Base-by-base conservation (phyloP, 306 rosid species). In the Acacia melanoxylon region DNA sequence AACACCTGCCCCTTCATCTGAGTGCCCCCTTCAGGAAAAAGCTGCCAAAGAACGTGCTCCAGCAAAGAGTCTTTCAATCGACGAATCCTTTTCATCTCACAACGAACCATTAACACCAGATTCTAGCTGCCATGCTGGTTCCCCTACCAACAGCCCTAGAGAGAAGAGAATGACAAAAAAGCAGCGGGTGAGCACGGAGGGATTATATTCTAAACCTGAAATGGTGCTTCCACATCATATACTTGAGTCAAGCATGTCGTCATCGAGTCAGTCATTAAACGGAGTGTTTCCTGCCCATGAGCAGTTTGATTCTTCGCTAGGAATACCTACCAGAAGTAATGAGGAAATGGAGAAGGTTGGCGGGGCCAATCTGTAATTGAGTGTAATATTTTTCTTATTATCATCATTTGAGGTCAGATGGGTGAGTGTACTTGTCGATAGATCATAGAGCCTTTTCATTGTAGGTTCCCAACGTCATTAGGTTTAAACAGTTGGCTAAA, bases 51-150 rank as follows among this genome's bases (percentile, higher is more conserved):
- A 95, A 69, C 85, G 82, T 2, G 86, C 86, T 48, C 89, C 90
- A 13, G 93, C 87, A 9, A 94, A 91, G 87, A 95, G 98, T 82
- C 87, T 89, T 59, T 95, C 99, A 8, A 46, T 86, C 0, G 74
- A 69, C 3, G 99, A 91, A 81, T 95, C 99, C 22, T 90, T 89
- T 73, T 93, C 97, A 33, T 92, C 99, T 67, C 93, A 66, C 80
- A 92, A 87, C 13, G 99, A 93, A 74, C 99, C 99, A 4, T 59
- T 75, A 80, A 93, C 97, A 10, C 99, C 99, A 10, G 99, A 95
- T 92, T 95, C 99, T 4, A 86, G 89, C 33, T 94, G 95, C 86
- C 94, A 83, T 73, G 84, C 62, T 70, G 85, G 87, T 74, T 91
- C 91, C 75, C 95, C 94, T 65, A 75, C 77, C 61, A 96, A 91